Evolutionary conservation across 495 filamentous ascomycete genomes (phyloP).

Genomic region (Tuber microsphaerosporum): DNA sequence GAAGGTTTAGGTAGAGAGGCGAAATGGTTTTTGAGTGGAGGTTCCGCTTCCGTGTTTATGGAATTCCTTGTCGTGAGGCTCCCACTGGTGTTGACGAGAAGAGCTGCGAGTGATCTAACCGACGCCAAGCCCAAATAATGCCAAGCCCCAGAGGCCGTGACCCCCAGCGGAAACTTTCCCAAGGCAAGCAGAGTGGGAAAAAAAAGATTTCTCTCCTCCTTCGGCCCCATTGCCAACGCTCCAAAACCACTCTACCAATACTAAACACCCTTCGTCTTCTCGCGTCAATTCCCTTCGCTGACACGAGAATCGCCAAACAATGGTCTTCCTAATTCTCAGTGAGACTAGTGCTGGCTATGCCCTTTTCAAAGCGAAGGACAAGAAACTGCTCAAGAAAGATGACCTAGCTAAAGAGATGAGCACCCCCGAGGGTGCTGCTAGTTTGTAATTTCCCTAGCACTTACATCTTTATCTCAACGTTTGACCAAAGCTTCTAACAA

Average conservation of each 20-base stretch:
- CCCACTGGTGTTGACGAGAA: neutral
- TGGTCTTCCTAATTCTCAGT: slow-evolving; percentile 75
- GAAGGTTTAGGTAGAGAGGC: neutral
- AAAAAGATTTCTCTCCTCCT: neutral
- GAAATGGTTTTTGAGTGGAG: neutral
- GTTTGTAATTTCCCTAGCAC: slow-evolving; percentile 58
- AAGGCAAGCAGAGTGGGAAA: neutral
- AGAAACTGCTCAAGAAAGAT: slow-evolving; percentile 87
- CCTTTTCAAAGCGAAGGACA: slow-evolving; percentile 94
- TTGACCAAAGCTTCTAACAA: neutral
- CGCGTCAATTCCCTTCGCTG: neutral
- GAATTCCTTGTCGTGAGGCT: neutral
- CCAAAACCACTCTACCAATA: neutral
- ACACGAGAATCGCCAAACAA: slow-evolving; percentile 36
- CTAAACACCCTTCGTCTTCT: neutral
- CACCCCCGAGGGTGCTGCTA: slow-evolving; percentile 76
- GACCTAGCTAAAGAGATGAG: slow-evolving; percentile 64
- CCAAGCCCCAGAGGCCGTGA: neutral
- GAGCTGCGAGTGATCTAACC: neutral
- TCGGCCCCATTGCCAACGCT: neutral
- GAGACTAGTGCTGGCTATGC: slow-evolving; percentile 97
- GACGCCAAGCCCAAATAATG: neutral
- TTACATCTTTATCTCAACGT: neutral
- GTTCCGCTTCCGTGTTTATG: neutral
- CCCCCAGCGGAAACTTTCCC: neutral